These are phyloP conservation scores for Zychaea mexicana DNA, from an alignment of 371 early-diverging fungal species.

Conservation along the genomic window DNA sequence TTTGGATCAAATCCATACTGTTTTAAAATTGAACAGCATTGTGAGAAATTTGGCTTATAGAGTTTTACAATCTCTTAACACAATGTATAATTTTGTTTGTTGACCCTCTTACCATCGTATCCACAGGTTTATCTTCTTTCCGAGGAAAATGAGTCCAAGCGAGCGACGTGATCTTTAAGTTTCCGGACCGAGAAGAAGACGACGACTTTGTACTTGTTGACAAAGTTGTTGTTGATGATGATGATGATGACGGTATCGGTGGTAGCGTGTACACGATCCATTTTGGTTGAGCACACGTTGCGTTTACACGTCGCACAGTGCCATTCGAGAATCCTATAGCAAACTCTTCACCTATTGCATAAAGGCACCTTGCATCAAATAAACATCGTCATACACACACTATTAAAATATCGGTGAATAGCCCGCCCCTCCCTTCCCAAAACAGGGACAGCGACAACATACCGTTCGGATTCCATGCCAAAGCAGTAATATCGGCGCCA, in stretches of 20 bases:
- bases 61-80: too few species aligned
- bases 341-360: constrained; percentile 10
- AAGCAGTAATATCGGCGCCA: neutral
- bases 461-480: constrained; percentile 11
- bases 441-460: neutral
- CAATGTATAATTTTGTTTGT: neutral
- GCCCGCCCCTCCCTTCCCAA: neutral
- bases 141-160: constrained; percentile 5
- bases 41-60: too few species aligned
- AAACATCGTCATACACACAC: too few species aligned
- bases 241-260: neutral
- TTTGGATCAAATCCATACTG: constrained; percentile 11
- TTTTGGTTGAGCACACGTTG: neutral
- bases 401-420: too few species aligned
- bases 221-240: too few species aligned
- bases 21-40: neutral
- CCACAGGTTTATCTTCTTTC: neutral
- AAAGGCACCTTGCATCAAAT: too few species aligned
- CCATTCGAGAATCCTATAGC: constrained; percentile 5
- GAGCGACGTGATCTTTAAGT: constrained; percentile 2
- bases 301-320: constrained; percentile 4
- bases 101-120: neutral
- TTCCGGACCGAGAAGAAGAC: neutral
- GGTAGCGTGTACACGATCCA: neutral
- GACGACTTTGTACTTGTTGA: neutral